Percentiles rank a stretch among this genome's conserved stretches.
Conservation (phyloP, 768 basidiomycete species). For the Phylloporus rhodoxanthus region DNA sequence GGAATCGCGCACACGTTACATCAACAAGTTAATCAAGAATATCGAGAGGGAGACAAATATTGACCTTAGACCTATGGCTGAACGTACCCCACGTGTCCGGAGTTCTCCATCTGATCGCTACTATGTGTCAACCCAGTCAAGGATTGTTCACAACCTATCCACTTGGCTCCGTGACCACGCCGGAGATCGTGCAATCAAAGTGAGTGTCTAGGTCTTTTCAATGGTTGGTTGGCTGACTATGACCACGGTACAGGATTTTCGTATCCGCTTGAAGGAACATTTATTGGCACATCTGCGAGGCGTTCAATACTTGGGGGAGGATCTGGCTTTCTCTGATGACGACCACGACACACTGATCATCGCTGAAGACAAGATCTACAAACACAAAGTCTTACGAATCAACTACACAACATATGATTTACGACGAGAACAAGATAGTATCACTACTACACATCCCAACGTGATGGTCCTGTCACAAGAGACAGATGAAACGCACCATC, state of each 20-base stretch:
- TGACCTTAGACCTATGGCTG: not conserved
- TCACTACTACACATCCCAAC: slow-evolving; percentile 35
- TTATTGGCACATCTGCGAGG: slow-evolving; percentile 13
- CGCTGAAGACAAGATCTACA: slow-evolving; percentile 18
- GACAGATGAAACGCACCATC: slow-evolving; percentile 21
- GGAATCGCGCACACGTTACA: not conserved
- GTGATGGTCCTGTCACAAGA: slow-evolving; percentile 31
- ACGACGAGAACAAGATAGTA: slow-evolving; percentile 29
- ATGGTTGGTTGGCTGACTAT: too few species aligned
- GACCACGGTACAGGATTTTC: slow-evolving; percentile 16
- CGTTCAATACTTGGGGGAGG: slow-evolving; percentile 24
- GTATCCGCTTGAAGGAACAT: slow-evolving; percentile 15
- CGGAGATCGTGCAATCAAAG: not conserved
- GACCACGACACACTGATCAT: slow-evolving; percentile 19
- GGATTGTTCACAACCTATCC: not conserved
- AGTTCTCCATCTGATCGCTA: not conserved
- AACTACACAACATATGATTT: slow-evolving; percentile 30
- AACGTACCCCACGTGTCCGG: not conserved
- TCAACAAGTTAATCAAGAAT: not conserved
- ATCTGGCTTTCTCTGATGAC: slow-evolving; percentile 12
- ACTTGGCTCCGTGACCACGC: not conserved
- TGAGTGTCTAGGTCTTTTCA: not conserved
- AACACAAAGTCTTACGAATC: slow-evolving; percentile 20
- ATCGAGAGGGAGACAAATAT: too few species aligned
- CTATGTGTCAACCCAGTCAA: not conserved